phyloP scores from a whole-genome alignment of 805 yeast genomes.

The Candida silvatica region DNA sequence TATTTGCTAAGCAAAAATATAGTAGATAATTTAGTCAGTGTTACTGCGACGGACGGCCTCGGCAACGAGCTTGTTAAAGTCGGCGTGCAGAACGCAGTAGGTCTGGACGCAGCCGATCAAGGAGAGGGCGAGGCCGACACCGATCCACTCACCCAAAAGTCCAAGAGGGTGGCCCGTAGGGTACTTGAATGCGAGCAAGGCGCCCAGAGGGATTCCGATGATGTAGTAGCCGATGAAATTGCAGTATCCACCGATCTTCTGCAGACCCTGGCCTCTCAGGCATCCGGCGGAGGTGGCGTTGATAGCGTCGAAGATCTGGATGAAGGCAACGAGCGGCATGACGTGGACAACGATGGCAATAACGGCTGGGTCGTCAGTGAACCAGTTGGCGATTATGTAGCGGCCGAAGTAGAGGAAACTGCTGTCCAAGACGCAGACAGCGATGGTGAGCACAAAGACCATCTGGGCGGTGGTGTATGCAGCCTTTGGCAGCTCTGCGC shows the following conservation, averaged over 20 bases:
- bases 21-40: slow-evolving; percentile 10
- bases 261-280: slow-evolving; percentile 51
- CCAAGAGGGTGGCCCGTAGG: slow-evolving; percentile 29
- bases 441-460: slow-evolving; percentile 18
- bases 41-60: slow-evolving; percentile 30
- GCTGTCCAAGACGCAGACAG: slow-evolving; percentile 17
- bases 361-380: slow-evolving; percentile 24
- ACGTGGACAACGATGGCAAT: slow-evolving; percentile 17
- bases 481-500: slow-evolving; percentile 35
- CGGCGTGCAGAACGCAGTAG: slow-evolving; percentile 37
- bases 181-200: slow-evolving; percentile 43
- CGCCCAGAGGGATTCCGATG: slow-evolving; percentile 61
- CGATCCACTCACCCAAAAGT: slow-evolving; percentile 27
- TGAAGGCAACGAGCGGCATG: slow-evolving; percentile 23
- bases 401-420: slow-evolving; percentile 19
- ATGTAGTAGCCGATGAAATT: slow-evolving; percentile 56
- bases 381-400: slow-evolving; percentile 19
- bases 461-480: slow-evolving; percentile 20
- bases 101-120: slow-evolving; percentile 43
- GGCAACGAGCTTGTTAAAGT: slow-evolving; percentile 40
- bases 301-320: slow-evolving; percentile 41
- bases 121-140: slow-evolving; percentile 24
- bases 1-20: not conserved
- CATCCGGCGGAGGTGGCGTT: slow-evolving; percentile 44
- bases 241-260: slow-evolving; percentile 45